These are phyloP conservation scores for Fraxinus ornus DNA, from an alignment of 305 asterid genomes.

Conservation along the genomic window DNA sequence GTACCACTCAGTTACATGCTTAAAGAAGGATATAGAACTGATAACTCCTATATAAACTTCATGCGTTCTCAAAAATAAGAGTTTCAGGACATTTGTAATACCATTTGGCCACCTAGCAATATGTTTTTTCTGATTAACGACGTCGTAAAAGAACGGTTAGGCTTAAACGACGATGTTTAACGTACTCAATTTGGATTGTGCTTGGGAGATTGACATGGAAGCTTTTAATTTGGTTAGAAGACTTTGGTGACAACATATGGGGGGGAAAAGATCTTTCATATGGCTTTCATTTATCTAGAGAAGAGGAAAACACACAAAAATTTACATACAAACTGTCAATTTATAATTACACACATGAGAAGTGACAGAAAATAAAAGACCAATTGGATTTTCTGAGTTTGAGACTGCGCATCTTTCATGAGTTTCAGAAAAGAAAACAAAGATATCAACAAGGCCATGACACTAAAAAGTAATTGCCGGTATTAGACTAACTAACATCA, in stretches of 20 bases:
- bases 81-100: not conserved
- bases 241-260: not conserved
- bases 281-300: not conserved
- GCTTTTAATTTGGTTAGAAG: not conserved
- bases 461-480: not conserved
- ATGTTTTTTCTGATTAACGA: not conserved
- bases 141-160: not conserved
- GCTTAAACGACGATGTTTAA: not conserved
- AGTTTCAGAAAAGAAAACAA: not conserved
- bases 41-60: not conserved
- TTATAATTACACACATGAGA: not conserved
- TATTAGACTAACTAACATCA: not conserved
- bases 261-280: not conserved
- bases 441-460: not conserved
- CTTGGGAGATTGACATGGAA: not conserved
- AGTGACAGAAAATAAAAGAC: not conserved
- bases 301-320: not conserved
- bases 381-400: not conserved
- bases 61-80: not conserved
- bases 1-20: not conserved
- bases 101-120: not conserved
- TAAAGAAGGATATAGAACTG: not conserved
- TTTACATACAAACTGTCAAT: not conserved
- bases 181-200: not conserved
- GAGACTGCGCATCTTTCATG: not conserved